Conservation (phyloP, 2,329 filamentous ascomycete genomes). For the Ustulina deusta region DNA sequence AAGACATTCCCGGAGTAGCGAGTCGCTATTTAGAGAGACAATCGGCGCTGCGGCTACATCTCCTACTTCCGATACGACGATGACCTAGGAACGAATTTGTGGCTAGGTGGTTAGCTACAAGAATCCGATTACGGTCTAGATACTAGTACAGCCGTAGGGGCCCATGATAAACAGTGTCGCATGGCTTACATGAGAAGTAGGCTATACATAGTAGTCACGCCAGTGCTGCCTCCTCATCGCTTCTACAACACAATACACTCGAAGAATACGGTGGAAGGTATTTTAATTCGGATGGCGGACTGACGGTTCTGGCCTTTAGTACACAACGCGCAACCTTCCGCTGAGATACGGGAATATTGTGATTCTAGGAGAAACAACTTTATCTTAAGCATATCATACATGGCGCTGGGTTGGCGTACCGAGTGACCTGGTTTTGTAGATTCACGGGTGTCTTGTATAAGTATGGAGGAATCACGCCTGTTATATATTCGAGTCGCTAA, state of each 20-base stretch:
- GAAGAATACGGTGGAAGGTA: neutral
- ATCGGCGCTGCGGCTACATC: neutral
- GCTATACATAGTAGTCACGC: neutral
- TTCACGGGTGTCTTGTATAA: neutral
- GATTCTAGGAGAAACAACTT: neutral
- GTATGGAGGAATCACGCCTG: neutral
- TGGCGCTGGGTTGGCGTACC: neutral
- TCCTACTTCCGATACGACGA: neutral
- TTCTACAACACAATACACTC: neutral
- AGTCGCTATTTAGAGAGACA: neutral
- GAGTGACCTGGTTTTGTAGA: neutral
- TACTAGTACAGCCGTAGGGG: neutral
- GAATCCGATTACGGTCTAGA: neutral
- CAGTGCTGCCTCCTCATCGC: neutral
- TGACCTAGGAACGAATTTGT: neutral
- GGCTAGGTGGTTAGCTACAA: neutral
- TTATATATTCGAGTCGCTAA: neutral
- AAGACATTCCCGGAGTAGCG: conserved; percentile 13
- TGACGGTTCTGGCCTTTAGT: neutral
- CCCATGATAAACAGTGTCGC: neutral
- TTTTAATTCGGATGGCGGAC: neutral
- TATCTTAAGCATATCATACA: neutral
- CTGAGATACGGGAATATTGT: neutral
- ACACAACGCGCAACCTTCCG: neutral
- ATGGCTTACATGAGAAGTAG: neutral